Evolutionary conservation across 2,329 filamentous ascomycete species (phyloP), one percentile per base, ranked within the genome.

Genomic region (Phyllosticta capitalensis): DNA sequence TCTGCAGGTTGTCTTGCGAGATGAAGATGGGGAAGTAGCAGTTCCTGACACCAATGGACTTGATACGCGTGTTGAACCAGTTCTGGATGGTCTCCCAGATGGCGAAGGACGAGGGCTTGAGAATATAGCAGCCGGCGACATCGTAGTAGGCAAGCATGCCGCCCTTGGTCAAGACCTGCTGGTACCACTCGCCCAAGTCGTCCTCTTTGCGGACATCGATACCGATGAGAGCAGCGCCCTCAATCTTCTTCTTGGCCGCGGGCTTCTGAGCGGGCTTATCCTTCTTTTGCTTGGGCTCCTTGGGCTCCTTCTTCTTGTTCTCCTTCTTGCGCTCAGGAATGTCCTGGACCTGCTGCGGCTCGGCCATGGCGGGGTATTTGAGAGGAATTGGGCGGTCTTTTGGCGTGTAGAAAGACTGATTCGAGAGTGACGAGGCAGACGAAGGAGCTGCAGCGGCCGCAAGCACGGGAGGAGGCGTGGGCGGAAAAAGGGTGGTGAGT

Each of bases 91-190:
- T 77, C 68, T 87, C 84, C 85, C 85, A 88, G 69, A 88, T 85
- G 62, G 79, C 79, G 72, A 83, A 87, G 19, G 83, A 85, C 61
- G 81, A 79, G 55, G 85, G 84, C 76, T 84, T 92, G 73, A 72
- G 69, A 57, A 97, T 94, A 75, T 96, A 97, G 79, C 95, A 96
- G 54, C 92, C 90, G n/a, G 92, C 90, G 63, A 97, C 92, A 77
- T 96, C 89, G 70, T 96, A 97, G 83, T 96, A 99, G 70, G 96
- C 92, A 68, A 97, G 87, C 88, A 99, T 89, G 73, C 96, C 90
- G 67, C 90, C 90, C 83, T 99, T 99, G 70, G 92, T 86, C 60
- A 99, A 88, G 62, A 97, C 89, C 77, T 99, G 92, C 77, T 96
- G 90, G 76, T 99, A 99, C 94, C 94, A 99, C 75, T 86, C 85